Evolutionary conservation across 495 filamentous ascomycete species (phyloP).

Genomic region (Podospora tetraspora): DNA sequence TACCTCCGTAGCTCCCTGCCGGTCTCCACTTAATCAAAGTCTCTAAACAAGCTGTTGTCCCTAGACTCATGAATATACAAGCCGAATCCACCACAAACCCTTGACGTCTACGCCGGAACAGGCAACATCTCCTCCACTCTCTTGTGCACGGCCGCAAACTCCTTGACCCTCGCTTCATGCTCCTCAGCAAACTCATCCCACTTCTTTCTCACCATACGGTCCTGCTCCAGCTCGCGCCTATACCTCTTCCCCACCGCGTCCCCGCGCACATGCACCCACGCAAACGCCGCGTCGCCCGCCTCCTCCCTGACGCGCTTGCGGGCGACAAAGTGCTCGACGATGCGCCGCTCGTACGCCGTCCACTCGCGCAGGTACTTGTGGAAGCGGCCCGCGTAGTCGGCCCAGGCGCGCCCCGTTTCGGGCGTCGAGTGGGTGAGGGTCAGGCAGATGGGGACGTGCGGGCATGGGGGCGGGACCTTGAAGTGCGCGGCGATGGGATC

Average conservation of each 20-base stretch:
- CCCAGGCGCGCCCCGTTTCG: slow-evolving; percentile 44
- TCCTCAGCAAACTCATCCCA: slow-evolving; percentile 62
- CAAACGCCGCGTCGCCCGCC: slow-evolving; percentile 32
- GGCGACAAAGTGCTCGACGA: slow-evolving; percentile 61
- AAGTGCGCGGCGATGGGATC: slow-evolving; percentile 38
- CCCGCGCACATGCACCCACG: slow-evolving; percentile 55
- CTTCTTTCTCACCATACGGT: slow-evolving; percentile 54
- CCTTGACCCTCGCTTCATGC: slow-evolving; percentile 56
- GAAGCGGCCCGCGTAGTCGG: slow-evolving; percentile 58
- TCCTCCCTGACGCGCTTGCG: slow-evolving; percentile 52
- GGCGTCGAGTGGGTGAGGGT: slow-evolving; percentile 35
- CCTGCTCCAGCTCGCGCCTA: slow-evolving; percentile 55
- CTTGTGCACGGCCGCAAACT: slow-evolving; percentile 34
- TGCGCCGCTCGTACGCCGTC: slow-evolving; percentile 57
- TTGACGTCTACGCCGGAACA: background rate
- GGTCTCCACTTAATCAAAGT: no score
- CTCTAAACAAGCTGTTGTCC: background rate
- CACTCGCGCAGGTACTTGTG: slow-evolving; percentile 64
- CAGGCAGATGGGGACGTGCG: slow-evolving; percentile 37
- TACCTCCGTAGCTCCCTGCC: no score
- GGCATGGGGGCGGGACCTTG: slow-evolving; percentile 58
- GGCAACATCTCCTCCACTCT: background rate
- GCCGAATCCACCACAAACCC: no score
- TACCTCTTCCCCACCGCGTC: slow-evolving; percentile 51
- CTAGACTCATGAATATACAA: background rate